phyloP scores from a whole-genome alignment of 2,329 filamentous ascomycete species.

The Xylaria multiplex region DNA sequence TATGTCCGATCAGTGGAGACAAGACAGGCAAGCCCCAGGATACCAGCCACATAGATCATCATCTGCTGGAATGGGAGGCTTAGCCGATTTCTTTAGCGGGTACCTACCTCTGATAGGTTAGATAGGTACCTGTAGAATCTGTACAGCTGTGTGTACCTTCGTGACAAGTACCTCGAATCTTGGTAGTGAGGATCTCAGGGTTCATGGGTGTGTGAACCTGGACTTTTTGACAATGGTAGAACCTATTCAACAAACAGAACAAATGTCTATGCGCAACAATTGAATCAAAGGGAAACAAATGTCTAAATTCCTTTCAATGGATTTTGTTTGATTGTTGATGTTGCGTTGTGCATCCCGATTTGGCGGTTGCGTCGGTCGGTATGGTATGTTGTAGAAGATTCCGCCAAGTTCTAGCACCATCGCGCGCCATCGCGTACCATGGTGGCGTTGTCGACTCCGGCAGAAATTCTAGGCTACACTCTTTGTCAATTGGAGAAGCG shows the following conservation, averaged over 20 bases:
- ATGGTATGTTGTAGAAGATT: constrained; percentile 44
- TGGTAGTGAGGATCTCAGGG: neutral
- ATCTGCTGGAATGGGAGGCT: neutral
- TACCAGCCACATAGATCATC: constrained; percentile 20
- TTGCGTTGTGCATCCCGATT: neutral
- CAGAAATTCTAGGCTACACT: neutral
- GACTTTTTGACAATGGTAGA: neutral
- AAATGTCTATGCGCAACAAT: neutral
- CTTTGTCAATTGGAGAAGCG: constrained; percentile 12
- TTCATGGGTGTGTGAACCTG: no score
- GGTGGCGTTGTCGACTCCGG: neutral
- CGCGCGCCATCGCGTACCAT: constrained; percentile 38
- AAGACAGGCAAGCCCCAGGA: neutral
- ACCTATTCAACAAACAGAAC: neutral
- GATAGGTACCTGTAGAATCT: no score
- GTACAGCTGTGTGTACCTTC: neutral
- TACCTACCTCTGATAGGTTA: no score
- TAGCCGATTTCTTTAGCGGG: neutral
- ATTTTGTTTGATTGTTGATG: neutral
- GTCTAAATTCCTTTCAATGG: neutral
- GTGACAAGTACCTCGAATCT: neutral
- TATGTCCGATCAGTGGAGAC: constrained; percentile 24
- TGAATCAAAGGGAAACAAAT: neutral
- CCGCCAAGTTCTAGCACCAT: constrained; percentile 43
- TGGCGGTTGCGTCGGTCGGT: neutral